These are phyloP conservation scores for Coemansia sp. DNA, from an alignment of 192 early-diverging fungal genomes.

Conservation along the genomic window DNA sequence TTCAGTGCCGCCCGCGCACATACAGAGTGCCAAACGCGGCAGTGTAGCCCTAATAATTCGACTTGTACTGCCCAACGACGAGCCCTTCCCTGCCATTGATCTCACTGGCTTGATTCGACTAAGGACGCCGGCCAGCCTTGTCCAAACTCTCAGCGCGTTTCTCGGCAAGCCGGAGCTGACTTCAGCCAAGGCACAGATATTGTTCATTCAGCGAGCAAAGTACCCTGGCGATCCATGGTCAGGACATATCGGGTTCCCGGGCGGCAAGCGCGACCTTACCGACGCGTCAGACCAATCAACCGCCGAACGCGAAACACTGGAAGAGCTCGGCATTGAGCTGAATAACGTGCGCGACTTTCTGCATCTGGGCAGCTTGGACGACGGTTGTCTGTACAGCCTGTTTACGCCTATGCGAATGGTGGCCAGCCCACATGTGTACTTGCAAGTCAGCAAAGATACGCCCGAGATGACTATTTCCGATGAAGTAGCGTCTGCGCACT, in stretches of 20 bases:
- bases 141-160: constrained; percentile 14
- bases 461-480: constrained; percentile 17
- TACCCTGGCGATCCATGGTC: constrained; percentile 46
- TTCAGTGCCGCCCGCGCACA: constrained; percentile 15
- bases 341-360: not conserved
- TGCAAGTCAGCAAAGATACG: constrained; percentile 17
- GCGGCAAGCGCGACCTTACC: constrained; percentile 30
- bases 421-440: constrained; percentile 33
- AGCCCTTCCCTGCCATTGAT: constrained; percentile 6
- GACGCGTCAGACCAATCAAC: constrained; percentile 16
- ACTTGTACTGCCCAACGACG: constrained; percentile 11
- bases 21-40: constrained; percentile 12
- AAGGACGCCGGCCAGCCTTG: constrained; percentile 4
- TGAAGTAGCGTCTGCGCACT: constrained; percentile 42
- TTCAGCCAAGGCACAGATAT: constrained; percentile 15
- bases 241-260: constrained; percentile 49
- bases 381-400: constrained; percentile 6
- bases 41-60: constrained; percentile 34
- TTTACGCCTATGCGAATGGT: constrained; percentile 10
- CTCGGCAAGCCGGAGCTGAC: not conserved
- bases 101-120: not conserved
- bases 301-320: constrained; percentile 38
- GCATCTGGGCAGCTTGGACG: constrained; percentile 33
- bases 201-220: constrained; percentile 43
- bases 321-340: constrained; percentile 38